Conservation (phyloP, 2,329 filamentous ascomycete genomes). For the Calonectria pseudoreteaudii region DNA sequence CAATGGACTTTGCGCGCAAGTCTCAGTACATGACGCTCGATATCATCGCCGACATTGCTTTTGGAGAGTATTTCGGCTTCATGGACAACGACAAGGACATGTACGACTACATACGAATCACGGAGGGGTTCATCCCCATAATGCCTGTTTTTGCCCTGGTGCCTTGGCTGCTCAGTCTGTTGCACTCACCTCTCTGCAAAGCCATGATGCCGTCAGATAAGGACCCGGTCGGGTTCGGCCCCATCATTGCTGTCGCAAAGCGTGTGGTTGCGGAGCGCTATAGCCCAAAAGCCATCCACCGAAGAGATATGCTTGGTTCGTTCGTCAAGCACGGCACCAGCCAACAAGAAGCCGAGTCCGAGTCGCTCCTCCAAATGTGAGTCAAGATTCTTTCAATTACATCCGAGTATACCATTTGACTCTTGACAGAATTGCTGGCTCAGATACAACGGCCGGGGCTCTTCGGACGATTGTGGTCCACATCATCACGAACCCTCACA, state of each 20-base stretch:
- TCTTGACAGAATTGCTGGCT: constrained; percentile 10
- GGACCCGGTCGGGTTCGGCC: constrained; percentile 16
- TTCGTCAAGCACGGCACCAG: constrained; percentile 13
- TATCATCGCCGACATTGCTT: constrained; percentile 16
- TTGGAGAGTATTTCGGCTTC: constrained; percentile 19
- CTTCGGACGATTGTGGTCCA: constrained; percentile 1
- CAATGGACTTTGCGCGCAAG: constrained; percentile 12
- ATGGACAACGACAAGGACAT: constrained; percentile 14
- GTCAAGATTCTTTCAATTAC: background rate
- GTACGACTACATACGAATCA: constrained; percentile 9
- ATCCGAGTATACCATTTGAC: background rate
- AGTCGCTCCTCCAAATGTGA: constrained; percentile 15
- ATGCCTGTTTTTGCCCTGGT: constrained; percentile 14
- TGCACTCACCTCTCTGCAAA: constrained; percentile 19
- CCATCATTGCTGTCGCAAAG: constrained; percentile 16
- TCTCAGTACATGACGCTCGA: constrained; percentile 17
- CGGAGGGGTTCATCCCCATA: background rate
- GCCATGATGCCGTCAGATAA: constrained; percentile 13
- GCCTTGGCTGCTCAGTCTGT: constrained; percentile 11
- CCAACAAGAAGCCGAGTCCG: constrained; percentile 11
- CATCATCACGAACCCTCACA: background rate
- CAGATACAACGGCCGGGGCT: constrained; percentile 16
- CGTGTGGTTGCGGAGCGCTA: constrained; percentile 3
- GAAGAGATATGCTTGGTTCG: constrained; percentile 19
- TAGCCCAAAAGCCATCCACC: background rate